Evolutionary conservation across 2,329 filamentous ascomycete species (phyloP).

Genomic region (Venturia nashicola): DNA sequence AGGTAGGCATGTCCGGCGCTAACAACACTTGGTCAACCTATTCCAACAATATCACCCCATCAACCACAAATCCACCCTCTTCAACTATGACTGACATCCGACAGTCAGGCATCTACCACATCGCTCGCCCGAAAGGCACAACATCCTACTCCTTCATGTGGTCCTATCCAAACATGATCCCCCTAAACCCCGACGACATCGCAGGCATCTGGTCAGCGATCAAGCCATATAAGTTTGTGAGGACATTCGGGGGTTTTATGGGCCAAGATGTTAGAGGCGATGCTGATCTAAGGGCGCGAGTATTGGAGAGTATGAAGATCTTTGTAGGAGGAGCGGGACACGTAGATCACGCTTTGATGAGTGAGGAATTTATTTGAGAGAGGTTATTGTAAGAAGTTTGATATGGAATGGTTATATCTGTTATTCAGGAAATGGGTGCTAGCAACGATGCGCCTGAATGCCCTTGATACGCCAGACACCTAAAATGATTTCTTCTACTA

Average conservation of each 20-base stretch:
- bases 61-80: slow-evolving; percentile 13
- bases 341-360: background rate
- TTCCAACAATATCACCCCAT: slow-evolving; percentile 9
- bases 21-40: slow-evolving; percentile 4
- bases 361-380: background rate
- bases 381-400: background rate
- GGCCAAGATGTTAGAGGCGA: slow-evolving; percentile 46
- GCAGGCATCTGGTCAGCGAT: slow-evolving; percentile 58
- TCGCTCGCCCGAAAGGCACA: slow-evolving; percentile 24
- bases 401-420: background rate
- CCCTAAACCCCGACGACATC: slow-evolving; percentile 51
- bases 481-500: background rate
- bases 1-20: background rate
- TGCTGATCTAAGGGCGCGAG: slow-evolving; percentile 45
- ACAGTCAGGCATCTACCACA: slow-evolving; percentile 20
- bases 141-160: slow-evolving; percentile 59
- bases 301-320: slow-evolving; percentile 68
- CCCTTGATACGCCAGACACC: background rate
- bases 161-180: slow-evolving; percentile 59
- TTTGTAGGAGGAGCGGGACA: slow-evolving; percentile 46
- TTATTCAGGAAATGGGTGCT: background rate
- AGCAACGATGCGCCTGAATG: background rate
- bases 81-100: background rate
- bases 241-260: slow-evolving; percentile 56
- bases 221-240: slow-evolving; percentile 47